Evolutionary conservation across 768 basidiomycete genomes (phyloP).

Genomic region (Hirschioporus abietinus): DNA sequence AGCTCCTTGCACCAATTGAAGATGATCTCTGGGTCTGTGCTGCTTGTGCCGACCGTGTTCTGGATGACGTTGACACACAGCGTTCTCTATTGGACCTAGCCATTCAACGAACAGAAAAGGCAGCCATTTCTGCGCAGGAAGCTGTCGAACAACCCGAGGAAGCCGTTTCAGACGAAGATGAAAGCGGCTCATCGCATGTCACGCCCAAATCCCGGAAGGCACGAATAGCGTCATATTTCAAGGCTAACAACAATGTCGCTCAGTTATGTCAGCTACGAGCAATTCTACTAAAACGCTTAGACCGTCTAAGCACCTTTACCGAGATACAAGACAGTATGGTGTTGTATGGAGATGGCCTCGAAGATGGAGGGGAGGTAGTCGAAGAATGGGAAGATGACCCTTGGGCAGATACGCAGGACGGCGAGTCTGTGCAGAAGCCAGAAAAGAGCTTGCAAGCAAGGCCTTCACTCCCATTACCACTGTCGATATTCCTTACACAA

Average conservation of each 20-base stretch:
- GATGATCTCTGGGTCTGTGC: conserved; percentile 77
- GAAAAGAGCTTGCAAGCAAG: conserved; percentile 13
- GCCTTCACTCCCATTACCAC: conserved; percentile 40
- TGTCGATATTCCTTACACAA: conserved; percentile 59
- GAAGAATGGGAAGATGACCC: conserved; percentile 76
- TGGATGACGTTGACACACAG: conserved; percentile 53
- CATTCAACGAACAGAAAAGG: conserved; percentile 49
- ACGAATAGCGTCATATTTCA: conserved; percentile 47
- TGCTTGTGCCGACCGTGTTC: conserved; percentile 64
- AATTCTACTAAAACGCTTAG: conserved; percentile 61
- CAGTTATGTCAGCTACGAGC: conserved; percentile 60
- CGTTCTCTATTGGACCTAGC: conserved; percentile 57
- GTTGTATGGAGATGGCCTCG: conserved; percentile 15
- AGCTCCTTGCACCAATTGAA: conserved; percentile 42
- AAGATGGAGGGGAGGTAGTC: conserved; percentile 30
- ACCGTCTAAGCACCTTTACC: conserved; percentile 67
- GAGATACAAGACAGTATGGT: conserved; percentile 39
- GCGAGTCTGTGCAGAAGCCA: conserved; percentile 15
- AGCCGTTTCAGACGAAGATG: conserved; percentile 17
- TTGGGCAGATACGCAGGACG: conserved; percentile 53
- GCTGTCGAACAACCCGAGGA: conserved; percentile 16
- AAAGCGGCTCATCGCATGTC: conserved; percentile 2
- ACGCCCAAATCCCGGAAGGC: conserved; percentile 12
- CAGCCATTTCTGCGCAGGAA: conserved; percentile 42
- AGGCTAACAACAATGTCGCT: conserved; percentile 51